Base-by-base conservation (phyloP, 768 basidiomycete genomes). In the Leccinellum luteum region DNA sequence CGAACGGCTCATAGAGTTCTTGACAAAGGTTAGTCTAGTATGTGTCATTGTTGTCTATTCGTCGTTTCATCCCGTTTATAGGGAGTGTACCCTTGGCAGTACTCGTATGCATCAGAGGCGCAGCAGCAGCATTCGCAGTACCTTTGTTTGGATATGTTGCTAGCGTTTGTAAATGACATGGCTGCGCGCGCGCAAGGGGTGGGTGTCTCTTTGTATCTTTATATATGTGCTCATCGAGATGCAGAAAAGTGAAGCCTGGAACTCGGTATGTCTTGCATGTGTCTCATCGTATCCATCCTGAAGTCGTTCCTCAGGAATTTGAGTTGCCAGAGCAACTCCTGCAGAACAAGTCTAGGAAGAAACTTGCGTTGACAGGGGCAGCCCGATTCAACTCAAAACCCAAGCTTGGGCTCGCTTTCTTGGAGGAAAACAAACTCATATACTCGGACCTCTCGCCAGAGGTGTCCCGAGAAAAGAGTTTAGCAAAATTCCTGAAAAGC, bases 341-440 rank as follows among this genome's bases (percentile, higher is more conserved):
- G 53, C 78, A 81, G 60, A 81, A 76, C 35, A 96, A 99, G 70
- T 88, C 90, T 0, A 85, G 85, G 67, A 99, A 99, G 73, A 88
- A 90, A 53, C 76, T 94, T 6, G 85, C 97, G 30, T 75, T 95
- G 50, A 81, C 87, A 0, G 96, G 93, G 4, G 91, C 92, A 6
- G 75, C 85, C 1, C 85, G 86, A 35, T 99, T 98, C 77, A 99
- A 99, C 67, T 74, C 82, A 14, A 98, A 98, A 74, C 95, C 97
- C 1, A 98, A 96, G 73, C 78, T 81, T 34, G 97, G 94, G 0
- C 73, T 98, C 27, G 82, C 92, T 3, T 98, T 93, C 75, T 79
- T 98, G 34, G 94, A 98, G 69, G 93, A 97, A 66, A 88, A 96
- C 66, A 85, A 85, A n/a, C 77, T 99, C 43, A 91, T 99, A 57